Conservation (phyloP, 768 basidiomycete species). For the Boletus barrowsii region DNA sequence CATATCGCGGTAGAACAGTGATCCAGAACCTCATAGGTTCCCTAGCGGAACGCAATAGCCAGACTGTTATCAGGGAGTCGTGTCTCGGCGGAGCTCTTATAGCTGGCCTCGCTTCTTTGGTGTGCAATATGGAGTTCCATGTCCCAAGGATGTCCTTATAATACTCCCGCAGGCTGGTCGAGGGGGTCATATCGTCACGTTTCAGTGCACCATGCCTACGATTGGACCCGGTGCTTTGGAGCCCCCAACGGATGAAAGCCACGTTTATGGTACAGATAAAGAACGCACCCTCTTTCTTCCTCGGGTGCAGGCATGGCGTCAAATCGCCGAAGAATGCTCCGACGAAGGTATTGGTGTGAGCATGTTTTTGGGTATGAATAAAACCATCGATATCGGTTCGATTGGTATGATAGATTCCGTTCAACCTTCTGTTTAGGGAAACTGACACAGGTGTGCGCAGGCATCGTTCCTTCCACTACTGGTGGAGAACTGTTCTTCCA, state of each 20-base stretch:
- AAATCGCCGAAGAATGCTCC: conserved; percentile 84
- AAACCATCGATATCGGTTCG: conserved; percentile 82
- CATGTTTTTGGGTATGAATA: conserved; percentile 78
- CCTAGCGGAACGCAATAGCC: conserved; percentile 60
- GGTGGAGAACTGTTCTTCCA: conserved; percentile 93
- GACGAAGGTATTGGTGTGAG: conserved; percentile 89
- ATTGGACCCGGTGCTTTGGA: conserved; percentile 70
- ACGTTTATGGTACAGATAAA: conserved; percentile 79
- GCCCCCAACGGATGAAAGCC: conserved; percentile 55
- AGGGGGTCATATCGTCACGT: conserved; percentile 77
- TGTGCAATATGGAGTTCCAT: conserved; percentile 35
- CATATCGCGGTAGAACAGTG: conserved; percentile 40
- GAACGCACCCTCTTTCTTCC: conserved; percentile 79
- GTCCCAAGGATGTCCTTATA: conserved; percentile 5
- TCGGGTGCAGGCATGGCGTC: conserved; percentile 75
- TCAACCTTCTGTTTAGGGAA: conserved; percentile 1
- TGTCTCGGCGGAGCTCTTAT: conserved; percentile 78
- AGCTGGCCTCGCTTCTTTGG: conserved; percentile 69
- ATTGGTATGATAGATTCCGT: conserved; percentile 50
- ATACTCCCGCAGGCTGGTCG: conserved; percentile 45
- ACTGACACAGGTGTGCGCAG: conserved; percentile 32
- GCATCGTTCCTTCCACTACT: conserved; percentile 63
- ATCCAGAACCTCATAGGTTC: conserved; percentile 66
- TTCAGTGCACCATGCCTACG: conserved; percentile 66
- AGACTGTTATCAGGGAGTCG: conserved; percentile 47